Base-by-base conservation (phyloP, 179 eudicot genomes). In the Beta corolliflora region DNA sequence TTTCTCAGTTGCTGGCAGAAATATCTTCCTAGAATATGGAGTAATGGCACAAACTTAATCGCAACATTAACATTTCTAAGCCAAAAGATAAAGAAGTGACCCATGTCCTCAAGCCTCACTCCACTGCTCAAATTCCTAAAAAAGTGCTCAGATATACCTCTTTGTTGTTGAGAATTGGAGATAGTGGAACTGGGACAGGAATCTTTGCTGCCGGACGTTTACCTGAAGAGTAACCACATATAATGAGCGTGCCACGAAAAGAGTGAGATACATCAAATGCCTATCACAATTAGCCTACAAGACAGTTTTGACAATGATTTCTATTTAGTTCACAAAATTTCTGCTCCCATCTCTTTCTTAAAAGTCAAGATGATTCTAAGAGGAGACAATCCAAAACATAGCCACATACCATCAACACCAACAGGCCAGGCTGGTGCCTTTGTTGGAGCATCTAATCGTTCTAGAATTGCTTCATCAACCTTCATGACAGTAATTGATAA, bases 341-440 rank as follows among this genome's bases (percentile, higher is more conserved):
- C 9, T 12, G 55, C 29, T 58, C 21, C 60, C 52, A 29, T 56
- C 50, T 56, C 61, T 75, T 29, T 75, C 67, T 73, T 75, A 45
- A 58, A 52, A 29, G 45, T 65, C 25, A 19, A 16, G 44, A 61
- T 18, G 66, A 75, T 5, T 23, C 41, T 52, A 68, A 29, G 13
- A 46, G 11, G 58, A 55, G 68, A 75, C 59, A 56, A 5, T 75
- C 0, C 31, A 69, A 66, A 75, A 67, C 41, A 58, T 21, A 58
- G 67, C 11, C 66, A 89, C 92, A 78, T 76, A 96, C 99, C 99
- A 86, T 90, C 93, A 86, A 85, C 90, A 78, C 96, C 91, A 83
- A 91, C 96, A 82, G 97, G 99, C 99, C 98, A 94, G 52, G 84
- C 84, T 53, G 98, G 96, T 83, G 99, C 99, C 86, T 86, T 96